Percentiles rank a stretch among this genome's conserved stretches.
phyloP scores from a whole-genome alignment of 2,329 filamentous ascomycete species.

The Ophiostoma ulmi region DNA sequence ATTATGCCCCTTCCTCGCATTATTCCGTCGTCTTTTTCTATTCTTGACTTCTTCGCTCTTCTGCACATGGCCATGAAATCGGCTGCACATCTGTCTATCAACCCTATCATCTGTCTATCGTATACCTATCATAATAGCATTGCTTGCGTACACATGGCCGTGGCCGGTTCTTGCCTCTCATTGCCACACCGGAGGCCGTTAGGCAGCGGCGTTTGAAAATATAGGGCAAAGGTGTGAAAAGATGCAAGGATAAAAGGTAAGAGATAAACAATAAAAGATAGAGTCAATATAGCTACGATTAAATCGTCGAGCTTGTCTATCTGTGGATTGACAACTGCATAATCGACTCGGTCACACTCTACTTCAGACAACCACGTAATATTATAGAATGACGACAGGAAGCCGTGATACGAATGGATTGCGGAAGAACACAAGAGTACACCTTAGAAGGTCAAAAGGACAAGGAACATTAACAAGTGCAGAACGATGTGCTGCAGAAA shows the following conservation, averaged over 20 bases:
- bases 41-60: neutral
- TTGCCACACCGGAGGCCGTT: constrained; percentile 15
- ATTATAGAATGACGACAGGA: neutral
- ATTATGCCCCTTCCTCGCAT: neutral
- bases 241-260: neutral
- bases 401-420: neutral
- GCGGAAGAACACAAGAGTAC: neutral
- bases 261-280: neutral
- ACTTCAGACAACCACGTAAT: neutral
- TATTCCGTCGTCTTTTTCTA: neutral
- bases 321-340: neutral
- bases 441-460: too few species aligned
- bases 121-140: neutral
- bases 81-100: constrained; percentile 7
- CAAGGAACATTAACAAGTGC: neutral
- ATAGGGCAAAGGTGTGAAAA: neutral
- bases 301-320: neutral
- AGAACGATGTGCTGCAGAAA: neutral
- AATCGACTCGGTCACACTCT: neutral
- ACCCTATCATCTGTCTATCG: neutral
- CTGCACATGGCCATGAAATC: neutral
- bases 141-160: constrained; percentile 11
- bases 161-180: constrained; percentile 21
- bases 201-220: neutral
- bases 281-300: neutral